Percentiles rank a stretch among this genome's conserved stretches.
These are phyloP conservation scores for Fusarium sp. DNA, from an alignment of 2,329 filamentous ascomycete species.

Conservation along the genomic window DNA sequence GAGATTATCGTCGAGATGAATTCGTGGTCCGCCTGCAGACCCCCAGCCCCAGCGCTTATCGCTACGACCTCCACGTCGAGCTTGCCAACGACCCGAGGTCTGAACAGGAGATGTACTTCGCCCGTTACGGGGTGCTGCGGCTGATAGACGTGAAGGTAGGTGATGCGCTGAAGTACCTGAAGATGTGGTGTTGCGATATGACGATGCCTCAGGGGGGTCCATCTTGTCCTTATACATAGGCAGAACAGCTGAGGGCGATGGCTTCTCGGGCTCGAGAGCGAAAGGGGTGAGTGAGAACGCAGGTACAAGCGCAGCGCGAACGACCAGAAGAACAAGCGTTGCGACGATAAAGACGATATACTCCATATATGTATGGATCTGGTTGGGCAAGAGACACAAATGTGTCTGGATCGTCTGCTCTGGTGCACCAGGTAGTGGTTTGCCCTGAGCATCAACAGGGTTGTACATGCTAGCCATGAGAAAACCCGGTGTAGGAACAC, in stretches of 20 bases:
- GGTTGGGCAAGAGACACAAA: slow-evolving; percentile 89
- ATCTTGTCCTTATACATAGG: slow-evolving; percentile 67
- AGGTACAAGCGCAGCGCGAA: slow-evolving; percentile 69
- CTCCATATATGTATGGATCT: slow-evolving; percentile 83
- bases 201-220: slow-evolving; percentile 54
- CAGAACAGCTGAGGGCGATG: slow-evolving; percentile 38
- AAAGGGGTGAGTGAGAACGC: slow-evolving; percentile 65
- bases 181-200: slow-evolving; percentile 31
- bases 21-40: slow-evolving; percentile 60
- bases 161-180: slow-evolving; percentile 44
- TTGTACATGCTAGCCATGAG: slow-evolving; percentile 93
- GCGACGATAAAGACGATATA: slow-evolving; percentile 75
- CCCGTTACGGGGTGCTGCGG: slow-evolving; percentile 34
- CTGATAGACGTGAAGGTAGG: slow-evolving; percentile 40
- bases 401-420: slow-evolving; percentile 82
- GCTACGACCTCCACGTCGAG: slow-evolving; percentile 44
- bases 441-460: slow-evolving; percentile 75
- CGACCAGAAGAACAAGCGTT: slow-evolving; percentile 61
- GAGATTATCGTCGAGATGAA: slow-evolving; percentile 64
- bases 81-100: slow-evolving; percentile 41
- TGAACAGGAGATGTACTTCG: slow-evolving; percentile 38
- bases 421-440: slow-evolving; percentile 57
- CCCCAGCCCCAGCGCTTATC: slow-evolving; percentile 58
- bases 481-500: slow-evolving; percentile 87
- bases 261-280: slow-evolving; percentile 58